Percentiles rank a stretch among this genome's conserved stretches.
Conservation (phyloP, 345 rosid species). For the Acer yangbiense region DNA sequence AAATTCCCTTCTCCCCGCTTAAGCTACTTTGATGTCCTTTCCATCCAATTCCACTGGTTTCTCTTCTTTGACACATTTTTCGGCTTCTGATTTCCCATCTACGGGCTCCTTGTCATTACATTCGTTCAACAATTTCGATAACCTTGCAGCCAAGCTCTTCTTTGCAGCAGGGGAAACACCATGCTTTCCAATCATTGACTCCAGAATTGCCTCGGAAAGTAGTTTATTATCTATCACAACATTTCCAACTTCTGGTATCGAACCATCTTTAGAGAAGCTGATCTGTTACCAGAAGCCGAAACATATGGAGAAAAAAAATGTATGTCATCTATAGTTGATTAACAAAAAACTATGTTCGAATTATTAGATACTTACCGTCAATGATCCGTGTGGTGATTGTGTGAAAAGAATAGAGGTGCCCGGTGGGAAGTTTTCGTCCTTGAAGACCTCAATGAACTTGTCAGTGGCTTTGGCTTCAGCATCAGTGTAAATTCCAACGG, state of each 20-base stretch:
- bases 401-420: constrained; percentile 79
- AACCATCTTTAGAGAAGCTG: constrained; percentile 64
- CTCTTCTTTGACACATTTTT: not conserved
- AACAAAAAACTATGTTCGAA: not conserved
- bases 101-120: not conserved
- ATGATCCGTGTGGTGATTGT: constrained; percentile 47
- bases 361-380: constrained; percentile 43
- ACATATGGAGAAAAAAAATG: not conserved
- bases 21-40: not conserved
- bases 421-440: constrained; percentile 62
- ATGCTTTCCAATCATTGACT: constrained; percentile 72
- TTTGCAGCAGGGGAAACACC: constrained; percentile 74
- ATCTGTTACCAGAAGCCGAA: constrained; percentile 40
- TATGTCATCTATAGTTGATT: not conserved
- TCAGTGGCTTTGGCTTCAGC: constrained; percentile 73
- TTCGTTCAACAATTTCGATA: constrained; percentile 41
- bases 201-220: constrained; percentile 65
- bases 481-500: constrained; percentile 67
- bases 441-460: constrained; percentile 56
- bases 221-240: constrained; percentile 65
- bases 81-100: not conserved
- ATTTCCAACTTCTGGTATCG: constrained; percentile 46
- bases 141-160: constrained; percentile 56
- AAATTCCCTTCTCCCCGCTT: not conserved
- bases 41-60: not conserved